Percentiles rank a stretch among this genome's conserved stretches.
These are phyloP conservation scores for Choiromyces venosus DNA, from an alignment of 495 filamentous ascomycete genomes.

Conservation along the genomic window DNA sequence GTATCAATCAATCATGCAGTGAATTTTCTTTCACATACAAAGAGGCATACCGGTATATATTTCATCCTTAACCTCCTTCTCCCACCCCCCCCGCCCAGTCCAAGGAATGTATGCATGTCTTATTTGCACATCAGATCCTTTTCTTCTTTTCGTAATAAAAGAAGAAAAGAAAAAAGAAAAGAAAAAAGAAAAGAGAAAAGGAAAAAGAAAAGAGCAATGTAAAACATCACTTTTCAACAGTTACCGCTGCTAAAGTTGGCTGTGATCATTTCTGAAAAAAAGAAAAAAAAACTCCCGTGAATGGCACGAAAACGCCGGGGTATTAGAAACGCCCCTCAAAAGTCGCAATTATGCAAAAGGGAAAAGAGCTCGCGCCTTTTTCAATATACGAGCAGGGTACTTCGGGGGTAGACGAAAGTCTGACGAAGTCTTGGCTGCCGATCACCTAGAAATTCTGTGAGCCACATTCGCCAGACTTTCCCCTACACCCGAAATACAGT, in stretches of 20 bases:
- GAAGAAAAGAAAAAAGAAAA: neutral
- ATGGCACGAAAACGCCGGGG: neutral
- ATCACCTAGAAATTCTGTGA: too few species aligned
- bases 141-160: neutral
- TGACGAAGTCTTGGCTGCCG: too few species aligned
- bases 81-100: neutral
- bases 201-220: neutral
- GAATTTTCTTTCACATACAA: neutral
- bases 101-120: slow-evolving; percentile 1
- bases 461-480: too few species aligned
- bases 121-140: neutral
- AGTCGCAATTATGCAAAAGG: neutral
- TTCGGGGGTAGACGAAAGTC: too few species aligned
- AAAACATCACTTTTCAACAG: neutral
- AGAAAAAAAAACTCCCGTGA: neutral
- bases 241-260: neutral
- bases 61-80: neutral
- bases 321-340: neutral
- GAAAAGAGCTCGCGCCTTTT: neutral
- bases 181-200: neutral
- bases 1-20: neutral
- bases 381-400: neutral
- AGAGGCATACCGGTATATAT: neutral
- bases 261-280: neutral
- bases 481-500: too few species aligned